phyloP scores from a whole-genome alignment of 1,284 basidiomycete species.

The Microbotryum lychnidis-dioicae region DNA sequence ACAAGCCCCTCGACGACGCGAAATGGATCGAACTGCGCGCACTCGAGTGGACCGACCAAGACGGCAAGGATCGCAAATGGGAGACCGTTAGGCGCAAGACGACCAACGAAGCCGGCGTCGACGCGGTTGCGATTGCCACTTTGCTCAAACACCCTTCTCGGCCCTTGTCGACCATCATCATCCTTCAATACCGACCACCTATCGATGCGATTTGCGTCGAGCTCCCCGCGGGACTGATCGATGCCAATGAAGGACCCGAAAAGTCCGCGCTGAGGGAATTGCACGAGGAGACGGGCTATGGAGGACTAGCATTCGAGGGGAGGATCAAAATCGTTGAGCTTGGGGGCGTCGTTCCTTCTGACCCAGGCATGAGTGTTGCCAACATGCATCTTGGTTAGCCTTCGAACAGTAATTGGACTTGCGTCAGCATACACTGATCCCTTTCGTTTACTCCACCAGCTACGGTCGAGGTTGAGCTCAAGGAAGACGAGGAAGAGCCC shows the following conservation, averaged over 20 bases:
- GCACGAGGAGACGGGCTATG: slow-evolving; percentile 81
- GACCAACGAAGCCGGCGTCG: slow-evolving; percentile 61
- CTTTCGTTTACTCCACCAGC: background rate
- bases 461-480: slow-evolving; percentile 49
- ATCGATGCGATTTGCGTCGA: slow-evolving; percentile 47
- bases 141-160: slow-evolving; percentile 54
- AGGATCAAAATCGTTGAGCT: slow-evolving; percentile 22
- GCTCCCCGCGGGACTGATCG: slow-evolving; percentile 77
- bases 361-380: slow-evolving; percentile 3
- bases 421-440: background rate
- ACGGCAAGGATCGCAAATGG: slow-evolving; percentile 58
- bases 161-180: slow-evolving; percentile 58
- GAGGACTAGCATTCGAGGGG: slow-evolving; percentile 35
- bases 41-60: slow-evolving; percentile 28
- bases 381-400: background rate
- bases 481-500: slow-evolving; percentile 50
- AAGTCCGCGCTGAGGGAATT: slow-evolving; percentile 74
- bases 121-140: slow-evolving; percentile 76
- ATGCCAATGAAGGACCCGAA: slow-evolving; percentile 67
- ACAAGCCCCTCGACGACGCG: background rate
- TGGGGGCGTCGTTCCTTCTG: slow-evolving; percentile 15
- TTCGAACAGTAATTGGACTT: background rate
- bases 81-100: slow-evolving; percentile 76
- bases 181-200: slow-evolving; percentile 29
- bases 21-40: slow-evolving; percentile 15